These are phyloP conservation scores for Crucihimalaya himalaica DNA, from an alignment of 345 rosid species.

Conservation along the genomic window DNA sequence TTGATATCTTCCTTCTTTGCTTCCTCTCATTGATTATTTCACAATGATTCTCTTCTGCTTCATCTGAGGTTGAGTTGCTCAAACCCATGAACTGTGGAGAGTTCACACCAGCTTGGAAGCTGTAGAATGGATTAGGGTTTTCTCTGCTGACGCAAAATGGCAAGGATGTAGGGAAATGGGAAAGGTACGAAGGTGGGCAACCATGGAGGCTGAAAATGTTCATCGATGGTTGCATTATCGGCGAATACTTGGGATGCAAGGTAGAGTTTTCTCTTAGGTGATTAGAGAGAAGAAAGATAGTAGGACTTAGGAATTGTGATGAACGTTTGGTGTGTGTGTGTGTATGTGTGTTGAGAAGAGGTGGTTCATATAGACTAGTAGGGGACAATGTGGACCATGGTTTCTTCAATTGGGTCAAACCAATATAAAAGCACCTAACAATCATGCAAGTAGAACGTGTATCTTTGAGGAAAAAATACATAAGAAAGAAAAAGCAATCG, in stretches of 20 bases:
- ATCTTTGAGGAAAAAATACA: background rate
- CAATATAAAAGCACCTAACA: slow-evolving; percentile 13
- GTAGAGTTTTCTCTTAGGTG: background rate
- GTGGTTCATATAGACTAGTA: slow-evolving; percentile 52
- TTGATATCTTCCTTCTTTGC: slow-evolving; percentile 81
- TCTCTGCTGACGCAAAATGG: slow-evolving; percentile 32
- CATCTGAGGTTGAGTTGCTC: slow-evolving; percentile 81
- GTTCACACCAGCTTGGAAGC: slow-evolving; percentile 29
- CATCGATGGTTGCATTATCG: slow-evolving; percentile 41
- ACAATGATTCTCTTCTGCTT: slow-evolving; percentile 66
- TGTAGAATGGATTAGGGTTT: slow-evolving; percentile 41
- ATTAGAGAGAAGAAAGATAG: background rate
- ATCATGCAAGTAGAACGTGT: slow-evolving; percentile 13
- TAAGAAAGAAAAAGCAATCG: no score
- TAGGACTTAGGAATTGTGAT: slow-evolving; percentile 3
- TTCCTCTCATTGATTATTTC: slow-evolving; percentile 68
- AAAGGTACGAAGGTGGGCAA: slow-evolving; percentile 46
- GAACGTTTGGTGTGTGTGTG: slow-evolving; percentile 21
- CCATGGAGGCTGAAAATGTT: slow-evolving; percentile 54
- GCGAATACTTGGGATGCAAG: background rate
- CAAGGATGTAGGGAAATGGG: slow-evolving; percentile 40
- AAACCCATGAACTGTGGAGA: slow-evolving; percentile 49
- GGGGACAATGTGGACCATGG: slow-evolving; percentile 49
- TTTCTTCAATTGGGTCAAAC: slow-evolving; percentile 42
- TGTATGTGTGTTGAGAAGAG: slow-evolving; percentile 34